Percentiles rank a stretch among this genome's conserved stretches.
Conservation (phyloP, 2,329 filamentous ascomycete species). For the Colletotrichum tropicicola region DNA sequence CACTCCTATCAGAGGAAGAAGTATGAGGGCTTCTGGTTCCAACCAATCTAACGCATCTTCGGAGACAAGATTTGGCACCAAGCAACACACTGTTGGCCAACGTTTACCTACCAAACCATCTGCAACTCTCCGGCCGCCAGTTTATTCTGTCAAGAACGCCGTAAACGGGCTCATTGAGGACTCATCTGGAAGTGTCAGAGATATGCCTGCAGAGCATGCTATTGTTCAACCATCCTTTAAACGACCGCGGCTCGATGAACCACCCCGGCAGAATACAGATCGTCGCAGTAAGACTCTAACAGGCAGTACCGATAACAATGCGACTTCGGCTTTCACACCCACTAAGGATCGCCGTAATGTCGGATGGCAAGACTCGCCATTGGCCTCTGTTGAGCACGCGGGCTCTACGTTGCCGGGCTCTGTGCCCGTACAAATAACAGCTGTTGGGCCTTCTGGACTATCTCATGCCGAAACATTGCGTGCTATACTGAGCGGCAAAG, state of each 20-base stretch:
- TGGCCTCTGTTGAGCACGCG: neutral
- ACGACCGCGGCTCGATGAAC: neutral
- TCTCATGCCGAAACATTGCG: conserved; percentile 4
- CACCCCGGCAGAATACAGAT: neutral
- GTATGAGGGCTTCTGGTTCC: neutral
- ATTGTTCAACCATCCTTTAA: conserved; percentile 1
- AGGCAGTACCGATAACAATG: neutral
- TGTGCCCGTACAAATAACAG: neutral
- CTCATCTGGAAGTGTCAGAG: conserved; percentile 8
- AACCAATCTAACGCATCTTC: neutral
- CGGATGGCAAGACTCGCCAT: neutral
- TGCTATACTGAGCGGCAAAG: neutral
- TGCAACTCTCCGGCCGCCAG: neutral
- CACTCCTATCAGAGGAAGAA: neutral
- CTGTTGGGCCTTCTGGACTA: neutral
- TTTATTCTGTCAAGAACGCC: neutral
- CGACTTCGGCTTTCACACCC: neutral
- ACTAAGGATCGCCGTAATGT: neutral
- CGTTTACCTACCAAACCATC: neutral
- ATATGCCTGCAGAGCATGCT: conserved; percentile 19
- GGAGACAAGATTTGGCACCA: neutral
- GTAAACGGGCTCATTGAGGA: conserved; percentile 18
- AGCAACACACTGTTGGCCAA: neutral
- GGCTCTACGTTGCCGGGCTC: neutral
- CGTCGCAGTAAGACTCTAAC: neutral